These are phyloP conservation scores for Yarrowia osloensis DNA, from an alignment of 805 yeast genomes.

Conservation along the genomic window DNA sequence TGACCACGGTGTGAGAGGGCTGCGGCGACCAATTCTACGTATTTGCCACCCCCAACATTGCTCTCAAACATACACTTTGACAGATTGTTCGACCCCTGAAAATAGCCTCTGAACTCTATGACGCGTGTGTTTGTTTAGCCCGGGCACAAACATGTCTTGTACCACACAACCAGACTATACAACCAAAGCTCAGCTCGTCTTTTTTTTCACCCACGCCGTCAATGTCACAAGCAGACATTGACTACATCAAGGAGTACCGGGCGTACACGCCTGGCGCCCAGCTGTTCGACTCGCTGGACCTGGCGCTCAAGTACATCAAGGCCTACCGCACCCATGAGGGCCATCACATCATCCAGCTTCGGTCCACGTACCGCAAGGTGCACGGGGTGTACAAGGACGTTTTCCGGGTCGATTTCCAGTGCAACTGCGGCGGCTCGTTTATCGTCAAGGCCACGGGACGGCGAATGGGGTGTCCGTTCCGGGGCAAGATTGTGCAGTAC, in stretches of 20 bases:
- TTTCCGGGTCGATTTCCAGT: conserved; percentile 28
- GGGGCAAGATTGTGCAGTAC: conserved; percentile 30
- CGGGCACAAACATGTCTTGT: neutral
- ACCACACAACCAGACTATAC: neutral
- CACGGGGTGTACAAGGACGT: conserved; percentile 30
- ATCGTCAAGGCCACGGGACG: conserved; percentile 17
- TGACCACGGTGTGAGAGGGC: too few species aligned
- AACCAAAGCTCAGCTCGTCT: too few species aligned
- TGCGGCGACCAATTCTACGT: too few species aligned
- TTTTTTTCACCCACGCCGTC: neutral
- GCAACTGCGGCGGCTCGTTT: conserved; percentile 30
- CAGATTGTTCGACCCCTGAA: conserved; percentile 8
- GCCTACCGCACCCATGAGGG: conserved; percentile 25
- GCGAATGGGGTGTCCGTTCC: conserved; percentile 23
- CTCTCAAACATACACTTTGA: neutral
- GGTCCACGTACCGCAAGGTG: conserved; percentile 29
- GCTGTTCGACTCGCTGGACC: conserved; percentile 20
- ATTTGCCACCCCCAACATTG: neutral
- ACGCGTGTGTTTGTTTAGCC: conserved; percentile 30
- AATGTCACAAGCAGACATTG: conserved; percentile 31
- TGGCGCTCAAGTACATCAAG: conserved; percentile 22
- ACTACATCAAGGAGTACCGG: conserved; percentile 30
- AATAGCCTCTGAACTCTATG: conserved; percentile 26
- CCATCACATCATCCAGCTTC: conserved; percentile 28
- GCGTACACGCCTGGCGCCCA: conserved; percentile 18